Base-by-base conservation (phyloP, 306 rosid genomes). In the Parietaria judaica region DNA sequence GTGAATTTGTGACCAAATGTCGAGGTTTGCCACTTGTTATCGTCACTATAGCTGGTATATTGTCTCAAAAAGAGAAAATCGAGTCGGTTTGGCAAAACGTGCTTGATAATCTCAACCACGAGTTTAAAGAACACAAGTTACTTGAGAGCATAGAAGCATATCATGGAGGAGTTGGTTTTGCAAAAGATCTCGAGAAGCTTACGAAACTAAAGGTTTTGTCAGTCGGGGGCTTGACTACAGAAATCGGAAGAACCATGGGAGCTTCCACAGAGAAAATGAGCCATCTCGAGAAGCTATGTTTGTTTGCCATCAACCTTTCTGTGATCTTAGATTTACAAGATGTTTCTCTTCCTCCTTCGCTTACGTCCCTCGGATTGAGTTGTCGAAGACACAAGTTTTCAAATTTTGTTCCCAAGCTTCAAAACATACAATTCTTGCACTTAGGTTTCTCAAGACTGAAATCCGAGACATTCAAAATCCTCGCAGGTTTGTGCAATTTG, bases 401-500 rank as follows among this genome's bases (percentile, higher is more conserved):
- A 10, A 47, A 31, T 1, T 58, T 73, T 79, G 47, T 66, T 46
- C 48, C 63, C 7, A 57, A 61, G 13, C 78, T 78, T 16, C 1
- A 44, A 8, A 60, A 61, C 58, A 58, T 78, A 31, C 59, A 38
- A 0, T 44, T 16, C 58, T n/a, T 78, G 41, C 6, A 36, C 14
- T 51, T 78, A 7, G 3, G 66, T 0, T 56, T 36, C 7, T 73
- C 78, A 10, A 62, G 56, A 5, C 37, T 72, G 31, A n/a, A 6
- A 13, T 36, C 49, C 44, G 72, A 72, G 46, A 72, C 75, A 0
- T 11, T 72, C 2, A 35, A 65, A 4, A 11, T 39, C 4, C 7
- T 77, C 3, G n/a, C 66, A 35, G 35, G 14, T 6, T 64, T 78
- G 60, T 66, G 64, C 13, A 61, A 46, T 57, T 17, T 78, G 60